Conservation (phyloP, 1,139 yeast genomes). For the Debaryomyces sp. region DNA sequence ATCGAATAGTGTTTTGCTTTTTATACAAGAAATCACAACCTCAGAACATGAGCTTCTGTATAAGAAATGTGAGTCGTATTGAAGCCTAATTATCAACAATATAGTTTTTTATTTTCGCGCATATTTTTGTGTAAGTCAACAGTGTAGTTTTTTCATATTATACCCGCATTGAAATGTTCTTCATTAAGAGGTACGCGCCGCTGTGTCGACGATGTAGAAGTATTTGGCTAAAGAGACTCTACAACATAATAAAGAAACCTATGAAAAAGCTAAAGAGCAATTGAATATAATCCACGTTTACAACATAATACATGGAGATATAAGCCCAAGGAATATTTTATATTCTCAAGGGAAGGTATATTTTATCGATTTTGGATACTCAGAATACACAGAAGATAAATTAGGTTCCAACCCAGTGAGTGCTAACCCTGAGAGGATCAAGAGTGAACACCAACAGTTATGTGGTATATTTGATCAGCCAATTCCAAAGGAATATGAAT, state of each 20-base stretch:
- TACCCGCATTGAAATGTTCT: not conserved
- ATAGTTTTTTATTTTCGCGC: not conserved
- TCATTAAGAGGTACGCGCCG: not conserved
- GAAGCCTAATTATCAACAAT: not conserved
- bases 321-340: constrained; percentile 2
- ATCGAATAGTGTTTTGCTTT: too few relatives aligned
- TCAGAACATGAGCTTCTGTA: not conserved
- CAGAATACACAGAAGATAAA: not conserved
- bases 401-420: not conserved
- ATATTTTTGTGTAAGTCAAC: not conserved
- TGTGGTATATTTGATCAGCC: not conserved
- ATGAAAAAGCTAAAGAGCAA: constrained; percentile 4
- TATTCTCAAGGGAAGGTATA: constrained; percentile 2
- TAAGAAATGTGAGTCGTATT: not conserved
- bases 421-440: not conserved
- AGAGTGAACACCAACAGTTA: not conserved
- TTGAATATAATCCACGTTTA: constrained; percentile 1
- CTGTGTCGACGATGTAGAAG: too few relatives aligned
- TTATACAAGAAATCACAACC: not conserved
- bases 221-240: too few relatives aligned
- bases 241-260: constrained; percentile 2
- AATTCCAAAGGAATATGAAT: not conserved
- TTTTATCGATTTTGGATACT: constrained; percentile 3
- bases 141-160: not conserved
- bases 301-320: constrained; percentile 6